phyloP scores from a whole-genome alignment of 2,329 filamentous ascomycete genomes.

The Beauveria bassiana region DNA sequence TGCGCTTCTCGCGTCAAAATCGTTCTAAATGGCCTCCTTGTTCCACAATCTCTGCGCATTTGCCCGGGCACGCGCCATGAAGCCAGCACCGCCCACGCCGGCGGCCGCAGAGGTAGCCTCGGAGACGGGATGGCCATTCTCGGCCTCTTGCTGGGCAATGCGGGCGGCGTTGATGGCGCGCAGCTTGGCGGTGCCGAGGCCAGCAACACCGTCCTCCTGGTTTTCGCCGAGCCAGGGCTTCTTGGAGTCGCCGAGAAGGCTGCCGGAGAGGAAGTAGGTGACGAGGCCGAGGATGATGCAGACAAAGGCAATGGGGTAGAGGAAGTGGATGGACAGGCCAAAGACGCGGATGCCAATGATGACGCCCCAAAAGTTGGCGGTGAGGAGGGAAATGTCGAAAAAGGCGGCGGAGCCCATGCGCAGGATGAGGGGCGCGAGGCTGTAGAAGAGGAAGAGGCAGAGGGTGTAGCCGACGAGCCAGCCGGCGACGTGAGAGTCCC shows the following conservation, averaged over 20 bases:
- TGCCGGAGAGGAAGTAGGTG: conserved; percentile 80
- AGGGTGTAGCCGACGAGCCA: conserved; percentile 90
- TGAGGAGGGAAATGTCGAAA: conserved; percentile 91
- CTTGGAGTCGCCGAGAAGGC: conserved; percentile 73
- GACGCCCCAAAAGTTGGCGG: conserved; percentile 94
- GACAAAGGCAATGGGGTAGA: conserved; percentile 95
- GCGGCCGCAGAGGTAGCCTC: not conserved
- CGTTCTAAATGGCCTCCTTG: not conserved
- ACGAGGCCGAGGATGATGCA: conserved; percentile 80
- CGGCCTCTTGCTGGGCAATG: conserved; percentile 27
- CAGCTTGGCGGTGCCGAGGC: conserved; percentile 77
- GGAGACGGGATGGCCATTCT: conserved; percentile 15
- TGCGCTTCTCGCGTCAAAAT: not conserved
- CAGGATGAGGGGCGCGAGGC: conserved; percentile 76
- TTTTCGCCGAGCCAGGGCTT: conserved; percentile 92
- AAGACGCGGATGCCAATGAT: conserved; percentile 88
- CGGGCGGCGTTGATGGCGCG: conserved; percentile 56
- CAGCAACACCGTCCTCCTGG: conserved; percentile 73
- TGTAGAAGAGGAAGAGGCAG: conserved; percentile 77
- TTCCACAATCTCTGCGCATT: not conserved
- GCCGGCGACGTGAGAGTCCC: conserved; percentile 62
- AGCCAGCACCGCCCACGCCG: not conserved
- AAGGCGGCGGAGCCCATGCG: conserved; percentile 88
- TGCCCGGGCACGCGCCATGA: not conserved
- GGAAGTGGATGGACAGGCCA: conserved; percentile 68